Percentiles rank a stretch among this genome's conserved stretches.
Evolutionary conservation across 1,284 basidiomycete species (phyloP).

Genomic region (Trichosporon sp.): DNA sequence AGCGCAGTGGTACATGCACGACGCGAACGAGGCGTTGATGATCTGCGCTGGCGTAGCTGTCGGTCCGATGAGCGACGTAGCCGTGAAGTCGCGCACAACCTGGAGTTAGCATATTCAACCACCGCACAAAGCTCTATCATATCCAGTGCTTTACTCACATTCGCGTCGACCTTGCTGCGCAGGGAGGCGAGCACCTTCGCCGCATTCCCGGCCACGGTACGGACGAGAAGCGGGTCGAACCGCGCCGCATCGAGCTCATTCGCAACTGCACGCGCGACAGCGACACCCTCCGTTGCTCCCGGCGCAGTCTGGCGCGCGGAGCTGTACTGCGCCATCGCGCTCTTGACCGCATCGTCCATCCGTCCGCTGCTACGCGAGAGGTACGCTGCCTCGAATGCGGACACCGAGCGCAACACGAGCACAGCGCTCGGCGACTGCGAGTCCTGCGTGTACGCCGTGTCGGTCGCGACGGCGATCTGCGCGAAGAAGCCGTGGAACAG

Average conservation of each 20-base stretch:
- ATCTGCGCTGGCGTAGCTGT: slow-evolving; percentile 74
- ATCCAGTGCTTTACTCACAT: slow-evolving; percentile 61
- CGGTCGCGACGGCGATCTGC: slow-evolving; percentile 90
- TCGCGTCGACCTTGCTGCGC: slow-evolving; percentile 64
- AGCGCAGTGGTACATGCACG: slow-evolving; percentile 76
- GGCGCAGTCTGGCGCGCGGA: slow-evolving; percentile 70
- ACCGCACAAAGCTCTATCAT: too few relatives aligned
- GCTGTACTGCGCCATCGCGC: slow-evolving; percentile 64
- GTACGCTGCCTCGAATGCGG: slow-evolving; percentile 79
- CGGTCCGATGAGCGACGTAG: slow-evolving; percentile 73
- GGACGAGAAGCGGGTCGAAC: slow-evolving; percentile 85
- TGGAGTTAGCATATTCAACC: slow-evolving; percentile 47
- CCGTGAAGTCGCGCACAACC: slow-evolving; percentile 75
- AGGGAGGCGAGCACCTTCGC: slow-evolving; percentile 69
- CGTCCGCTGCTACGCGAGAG: slow-evolving; percentile 78
- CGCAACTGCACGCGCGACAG: slow-evolving; percentile 71
- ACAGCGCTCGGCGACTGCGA: slow-evolving; percentile 92
- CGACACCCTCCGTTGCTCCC: slow-evolving; percentile 72
- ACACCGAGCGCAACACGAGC: slow-evolving; percentile 77
- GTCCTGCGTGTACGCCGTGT: slow-evolving; percentile 79
- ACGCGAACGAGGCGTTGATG: slow-evolving; percentile 73
- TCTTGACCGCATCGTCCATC: slow-evolving; percentile 74
- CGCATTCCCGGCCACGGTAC: slow-evolving; percentile 73
- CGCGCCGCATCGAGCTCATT: slow-evolving; percentile 91
- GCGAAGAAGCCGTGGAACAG: slow-evolving; percentile 95